Evolutionary conservation across 148 eudicot species (phyloP), one percentile per base, ranked within the genome.

Genomic region (Fagopyrum esculentum): DNA sequence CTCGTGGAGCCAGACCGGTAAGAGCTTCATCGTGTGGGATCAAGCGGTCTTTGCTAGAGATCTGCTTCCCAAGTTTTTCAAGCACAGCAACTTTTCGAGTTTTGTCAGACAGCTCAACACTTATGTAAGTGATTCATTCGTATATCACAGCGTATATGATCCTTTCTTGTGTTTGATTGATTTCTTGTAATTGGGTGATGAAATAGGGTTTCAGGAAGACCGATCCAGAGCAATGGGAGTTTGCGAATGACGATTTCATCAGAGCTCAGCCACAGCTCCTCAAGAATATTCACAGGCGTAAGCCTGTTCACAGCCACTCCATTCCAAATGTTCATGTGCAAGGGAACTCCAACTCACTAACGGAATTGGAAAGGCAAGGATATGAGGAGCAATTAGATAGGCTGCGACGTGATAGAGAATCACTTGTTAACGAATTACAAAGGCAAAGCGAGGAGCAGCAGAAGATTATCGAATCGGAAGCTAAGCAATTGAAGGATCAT

Each of bases 151-250:
- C 45, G 9, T 61, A 73, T 4, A 72, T 45, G 50, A 2, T 60
- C 48, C 9, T 74, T 7, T 69, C 22, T 57, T 5, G 9, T 75
- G 45, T 40, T 46, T 15, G 2, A 51, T 70, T 50, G 29, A 26
- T 48, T 77, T 54, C 45, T 43, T 63, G 6, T 35, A 30, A 6
- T 22, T 44, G 77, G 69, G 47, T 13, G 75, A 49, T 80, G 71
- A 47, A 76, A 52, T 82, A 93, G 98, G 98, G 98, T 56, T 93
- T 93, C 82, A 85, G 90, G 82, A 93, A 93, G 87, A 81, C 81
- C 71, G 98, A 93, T 86, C 98, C 98, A 9, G 98, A 93, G 69
- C 89, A 86, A 74, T 93, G 98, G 98, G 98, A 93, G 79, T 93
- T 93, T 76, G 89, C 93, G 10, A 93, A 90, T 77, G 98, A 93